A percentile compares a stretch with the other conserved stretches of the same genome.
phyloP scores from a whole-genome alignment of 768 basidiomycete species.

The Infundibulicybe gibba region DNA sequence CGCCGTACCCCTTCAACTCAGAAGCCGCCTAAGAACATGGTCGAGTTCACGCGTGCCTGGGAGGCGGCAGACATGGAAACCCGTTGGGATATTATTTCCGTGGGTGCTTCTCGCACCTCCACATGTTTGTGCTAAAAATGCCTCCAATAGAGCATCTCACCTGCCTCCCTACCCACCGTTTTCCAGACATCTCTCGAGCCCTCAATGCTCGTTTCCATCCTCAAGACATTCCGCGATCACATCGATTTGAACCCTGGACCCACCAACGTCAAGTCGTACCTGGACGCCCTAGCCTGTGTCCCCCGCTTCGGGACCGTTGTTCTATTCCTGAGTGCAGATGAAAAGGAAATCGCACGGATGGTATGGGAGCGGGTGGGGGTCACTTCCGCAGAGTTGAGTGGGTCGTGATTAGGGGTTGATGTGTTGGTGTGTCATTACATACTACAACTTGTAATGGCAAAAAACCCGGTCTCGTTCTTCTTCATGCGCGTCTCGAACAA shows the following conservation, averaged over 20 bases:
- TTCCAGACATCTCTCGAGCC: slow-evolving; percentile 75
- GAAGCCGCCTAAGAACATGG: slow-evolving; percentile 42
- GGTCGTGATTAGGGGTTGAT: no score
- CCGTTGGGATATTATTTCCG: slow-evolving; percentile 58
- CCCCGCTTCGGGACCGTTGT: slow-evolving; percentile 62
- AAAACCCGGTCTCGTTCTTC: no score
- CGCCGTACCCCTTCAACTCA: not conserved
- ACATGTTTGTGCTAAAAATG: not conserved
- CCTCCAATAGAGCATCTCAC: slow-evolving; percentile 45
- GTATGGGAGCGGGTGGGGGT: slow-evolving; percentile 41
- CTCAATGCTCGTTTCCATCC: slow-evolving; percentile 50
- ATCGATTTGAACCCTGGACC: slow-evolving; percentile 8
- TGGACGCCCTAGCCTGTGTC: slow-evolving; percentile 50
- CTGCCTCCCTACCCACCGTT: slow-evolving; percentile 51
- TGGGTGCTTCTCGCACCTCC: slow-evolving; percentile 21
- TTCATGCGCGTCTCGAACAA: no score
- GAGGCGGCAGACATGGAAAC: slow-evolving; percentile 34
- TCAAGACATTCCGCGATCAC: slow-evolving; percentile 42
- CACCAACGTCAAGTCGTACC: slow-evolving; percentile 36
- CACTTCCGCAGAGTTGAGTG: no score
- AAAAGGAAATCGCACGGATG: slow-evolving; percentile 45
- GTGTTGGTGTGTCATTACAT: no score
- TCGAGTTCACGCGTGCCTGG: slow-evolving; percentile 66
- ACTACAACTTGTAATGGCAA: no score
- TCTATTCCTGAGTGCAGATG: slow-evolving; percentile 55